A percentile compares a stretch with the other conserved stretches of the same genome.
Evolutionary conservation across 768 basidiomycete genomes (phyloP).

Genomic region (Hypholoma sublateritium): DNA sequence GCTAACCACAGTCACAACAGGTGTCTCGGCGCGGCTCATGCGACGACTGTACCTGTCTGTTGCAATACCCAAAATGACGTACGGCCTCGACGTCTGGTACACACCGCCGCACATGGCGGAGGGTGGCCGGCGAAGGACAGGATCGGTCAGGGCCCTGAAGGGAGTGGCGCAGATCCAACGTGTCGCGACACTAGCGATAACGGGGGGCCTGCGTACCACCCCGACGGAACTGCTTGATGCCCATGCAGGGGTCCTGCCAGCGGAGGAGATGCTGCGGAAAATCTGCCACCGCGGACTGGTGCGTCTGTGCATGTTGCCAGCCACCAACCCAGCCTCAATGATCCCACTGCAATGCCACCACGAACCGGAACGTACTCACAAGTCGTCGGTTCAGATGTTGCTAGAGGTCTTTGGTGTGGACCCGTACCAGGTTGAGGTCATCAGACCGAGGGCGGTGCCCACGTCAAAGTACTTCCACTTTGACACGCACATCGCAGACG

Average conservation of each 20-base stretch:
- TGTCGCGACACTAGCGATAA: slow-evolving; percentile 8
- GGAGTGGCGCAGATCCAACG: slow-evolving; percentile 6
- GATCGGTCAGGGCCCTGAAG: not conserved
- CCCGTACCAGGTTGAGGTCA: not conserved
- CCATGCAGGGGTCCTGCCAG: slow-evolving; percentile 9
- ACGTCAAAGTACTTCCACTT: not conserved
- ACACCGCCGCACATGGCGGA: slow-evolving; percentile 1
- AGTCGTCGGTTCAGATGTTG: not conserved
- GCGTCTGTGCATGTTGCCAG: slow-evolving; percentile 5
- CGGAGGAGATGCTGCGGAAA: slow-evolving; percentile 4
- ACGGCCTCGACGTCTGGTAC: slow-evolving; percentile 14
- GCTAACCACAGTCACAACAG: slow-evolving; percentile 4
- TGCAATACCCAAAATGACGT: slow-evolving; percentile 14
- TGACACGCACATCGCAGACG: not conserved
- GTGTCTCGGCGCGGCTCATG: slow-evolving; percentile 5
- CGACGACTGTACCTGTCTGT: slow-evolving; percentile 8
- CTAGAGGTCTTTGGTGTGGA: not conserved
- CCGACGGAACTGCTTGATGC: slow-evolving; percentile 8
- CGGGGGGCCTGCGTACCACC: slow-evolving; percentile 6
- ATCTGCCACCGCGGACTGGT: slow-evolving; percentile 7
- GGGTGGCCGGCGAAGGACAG: not conserved
- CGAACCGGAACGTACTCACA: not conserved
- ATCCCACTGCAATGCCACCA: not conserved
- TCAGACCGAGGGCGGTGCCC: not conserved
- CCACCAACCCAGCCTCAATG: not conserved